Base-by-base conservation (phyloP, 2,329 filamentous ascomycete genomes). In the Lasiodiplodia sp. region DNA sequence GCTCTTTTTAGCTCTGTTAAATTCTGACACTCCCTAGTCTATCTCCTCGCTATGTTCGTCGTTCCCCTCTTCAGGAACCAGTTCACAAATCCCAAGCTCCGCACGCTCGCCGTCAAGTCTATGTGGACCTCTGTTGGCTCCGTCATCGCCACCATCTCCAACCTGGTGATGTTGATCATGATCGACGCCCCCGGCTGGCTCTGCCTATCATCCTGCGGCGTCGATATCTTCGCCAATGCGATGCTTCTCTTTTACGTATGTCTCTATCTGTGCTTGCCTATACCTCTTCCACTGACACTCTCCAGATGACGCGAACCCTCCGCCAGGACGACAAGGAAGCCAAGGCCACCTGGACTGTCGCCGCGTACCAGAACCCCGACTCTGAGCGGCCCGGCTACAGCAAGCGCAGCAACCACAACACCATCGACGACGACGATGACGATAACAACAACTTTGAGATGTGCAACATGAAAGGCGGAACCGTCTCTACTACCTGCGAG, bases 151-250 rank as follows among this genome's bases (percentile, higher is more conserved):
- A 62, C 58, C 25, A 62, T 62, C 16, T 11, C 21, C 14, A 62
- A 62, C 25, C 58, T 62, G 2, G 25, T 62, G 23, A 62, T 62
- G 58, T 25, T 62, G 2, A 62, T 62, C 40, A 49, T 62, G 58
- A 62, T 62, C 25, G 58, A 62, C 1, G 58, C 58, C 4, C 58
- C 58, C 16, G 58, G 58, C 16, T 62, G 58, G 58, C 40, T 62
- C 2, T 62, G 58, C 31, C 58, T 62, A 7, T 11, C 14, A 2
- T 62, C 58, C 10, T 62, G 58, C 40, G 38, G 40, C 25, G 21
- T 62, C 31, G 58, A 62, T 25, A 49, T 62, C 11, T 62, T 62
- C 16, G 40, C 40, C 23, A 62, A 62, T 4, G 58, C 58, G 0
- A 10, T 47, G 6, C 25, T 62, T 6, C 40, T 62, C 1, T 62